Percentiles rank a stretch among this genome's conserved stretches.
phyloP scores from a whole-genome alignment of 169 alveolate species.

The Nephromyces sp. region DNA sequence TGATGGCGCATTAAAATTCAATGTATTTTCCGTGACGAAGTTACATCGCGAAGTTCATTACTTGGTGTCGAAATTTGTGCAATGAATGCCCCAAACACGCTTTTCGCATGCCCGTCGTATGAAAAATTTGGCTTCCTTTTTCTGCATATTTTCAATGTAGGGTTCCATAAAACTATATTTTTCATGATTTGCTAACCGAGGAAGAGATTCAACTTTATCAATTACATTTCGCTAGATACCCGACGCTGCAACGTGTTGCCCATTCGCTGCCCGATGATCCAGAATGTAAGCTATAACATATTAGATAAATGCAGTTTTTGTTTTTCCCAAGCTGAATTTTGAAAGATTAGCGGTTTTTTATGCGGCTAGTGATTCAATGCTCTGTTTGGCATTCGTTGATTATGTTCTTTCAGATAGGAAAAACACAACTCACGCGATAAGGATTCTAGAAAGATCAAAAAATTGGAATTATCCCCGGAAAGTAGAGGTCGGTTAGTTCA shows the following conservation, averaged over 20 bases:
- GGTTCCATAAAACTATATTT: neutral
- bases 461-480: conserved; percentile 38
- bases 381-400: neutral
- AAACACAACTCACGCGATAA: conserved; percentile 33
- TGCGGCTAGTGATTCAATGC: neutral
- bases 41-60: neutral
- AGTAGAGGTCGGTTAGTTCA: conserved; percentile 23
- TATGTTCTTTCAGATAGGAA: conserved; percentile 15
- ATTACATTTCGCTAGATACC: conserved; percentile 20
- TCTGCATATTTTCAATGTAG: neutral
- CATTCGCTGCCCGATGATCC: conserved; percentile 38
- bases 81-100: neutral
- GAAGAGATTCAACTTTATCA: neutral
- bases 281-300: conserved; percentile 16
- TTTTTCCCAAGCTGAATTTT: neutral
- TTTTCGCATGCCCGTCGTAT: neutral
- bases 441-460: conserved; percentile 38
- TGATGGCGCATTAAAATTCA: neutral
- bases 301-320: neutral
- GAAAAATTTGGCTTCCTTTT: neutral
- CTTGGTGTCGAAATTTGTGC: neutral
- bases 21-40: neutral
- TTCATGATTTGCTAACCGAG: neutral
- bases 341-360: neutral
- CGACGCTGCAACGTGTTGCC: conserved; percentile 44